A percentile compares a stretch with the other conserved stretches of the same genome.
These are phyloP conservation scores for Paraleonurus japonicus DNA, from an alignment of 257 asterid species.

Conservation along the genomic window DNA sequence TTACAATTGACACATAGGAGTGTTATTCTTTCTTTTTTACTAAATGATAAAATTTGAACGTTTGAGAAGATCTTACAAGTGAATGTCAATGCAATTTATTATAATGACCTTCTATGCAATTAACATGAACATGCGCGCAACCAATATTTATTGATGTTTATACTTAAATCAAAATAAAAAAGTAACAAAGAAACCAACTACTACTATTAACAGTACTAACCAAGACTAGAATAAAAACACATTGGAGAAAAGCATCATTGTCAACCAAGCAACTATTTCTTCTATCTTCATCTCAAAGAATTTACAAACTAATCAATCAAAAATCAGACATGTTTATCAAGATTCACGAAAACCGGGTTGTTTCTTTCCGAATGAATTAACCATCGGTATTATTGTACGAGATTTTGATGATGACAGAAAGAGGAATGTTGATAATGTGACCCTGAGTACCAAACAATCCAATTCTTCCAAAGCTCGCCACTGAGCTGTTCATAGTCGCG, in stretches of 20 bases:
- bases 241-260: not conserved
- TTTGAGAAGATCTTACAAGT: too few relatives aligned
- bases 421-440: conserved; percentile 70
- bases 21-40: too few relatives aligned
- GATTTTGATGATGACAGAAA: conserved; percentile 67
- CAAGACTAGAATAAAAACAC: not conserved
- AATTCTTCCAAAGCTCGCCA: conserved; percentile 85
- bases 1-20: too few relatives aligned
- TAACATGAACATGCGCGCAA: not conserved
- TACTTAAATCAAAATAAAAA: not conserved
- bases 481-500: conserved; percentile 64
- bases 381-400: conserved; percentile 49
- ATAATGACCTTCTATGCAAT: too few relatives aligned
- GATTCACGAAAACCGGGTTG: conserved; percentile 11
- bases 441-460: conserved; percentile 78
- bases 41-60: too few relatives aligned
- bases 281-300: conserved; percentile 52
- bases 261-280: conserved; percentile 30
- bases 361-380: conserved; percentile 31
- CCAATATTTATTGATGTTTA: not conserved
- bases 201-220: not conserved
- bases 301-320: conserved; percentile 64
- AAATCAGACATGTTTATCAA: conserved; percentile 35
- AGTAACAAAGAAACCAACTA: not conserved
- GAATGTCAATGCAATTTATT: too few relatives aligned